These are phyloP conservation scores for Fusarium armeniacum DNA, from an alignment of 2,329 filamentous ascomycete genomes.

Conservation along the genomic window DNA sequence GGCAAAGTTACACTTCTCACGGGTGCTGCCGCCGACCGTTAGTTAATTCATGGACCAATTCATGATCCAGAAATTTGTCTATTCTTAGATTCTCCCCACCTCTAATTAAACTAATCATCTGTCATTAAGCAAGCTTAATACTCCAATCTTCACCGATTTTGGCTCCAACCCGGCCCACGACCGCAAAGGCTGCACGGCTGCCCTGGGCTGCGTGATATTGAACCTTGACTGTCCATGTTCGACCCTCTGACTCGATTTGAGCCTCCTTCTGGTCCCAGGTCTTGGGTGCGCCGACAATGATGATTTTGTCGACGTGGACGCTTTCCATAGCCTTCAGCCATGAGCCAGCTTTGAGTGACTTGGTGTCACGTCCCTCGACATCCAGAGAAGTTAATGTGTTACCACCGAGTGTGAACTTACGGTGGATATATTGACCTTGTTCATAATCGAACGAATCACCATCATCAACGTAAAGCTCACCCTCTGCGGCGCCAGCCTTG, in stretches of 20 bases:
- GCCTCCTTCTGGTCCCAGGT: constrained; percentile 77
- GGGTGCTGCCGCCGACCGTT: constrained; percentile 32
- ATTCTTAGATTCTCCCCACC: constrained; percentile 43
- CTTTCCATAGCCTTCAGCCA: constrained; percentile 85
- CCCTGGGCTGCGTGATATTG: constrained; percentile 68
- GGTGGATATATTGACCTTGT: constrained; percentile 88
- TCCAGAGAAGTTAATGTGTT: constrained; percentile 78
- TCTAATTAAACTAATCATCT: constrained; percentile 35
- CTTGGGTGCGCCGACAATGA: constrained; percentile 83
- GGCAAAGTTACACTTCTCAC: constrained; percentile 8
- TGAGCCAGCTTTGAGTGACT: constrained; percentile 70
- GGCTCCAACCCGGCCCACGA: constrained; percentile 66
- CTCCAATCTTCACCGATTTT: constrained; percentile 69
- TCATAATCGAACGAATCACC: constrained; percentile 93
- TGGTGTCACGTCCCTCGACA: constrained; percentile 66
- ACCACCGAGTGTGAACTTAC: constrained; percentile 77
- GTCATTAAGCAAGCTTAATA: constrained; percentile 53
- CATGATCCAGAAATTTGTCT: constrained; percentile 20
- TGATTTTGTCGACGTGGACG: constrained; percentile 85
- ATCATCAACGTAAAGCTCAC: constrained; percentile 91
- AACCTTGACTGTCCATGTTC: constrained; percentile 69
- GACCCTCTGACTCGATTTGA: constrained; percentile 67
- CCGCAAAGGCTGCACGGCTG: constrained; percentile 65
- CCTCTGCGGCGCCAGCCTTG: constrained; percentile 72
- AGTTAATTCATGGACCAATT: not conserved